These are phyloP conservation scores for Leccinellum rugosiceps DNA, from an alignment of 768 basidiomycete genomes.

Conservation along the genomic window DNA sequence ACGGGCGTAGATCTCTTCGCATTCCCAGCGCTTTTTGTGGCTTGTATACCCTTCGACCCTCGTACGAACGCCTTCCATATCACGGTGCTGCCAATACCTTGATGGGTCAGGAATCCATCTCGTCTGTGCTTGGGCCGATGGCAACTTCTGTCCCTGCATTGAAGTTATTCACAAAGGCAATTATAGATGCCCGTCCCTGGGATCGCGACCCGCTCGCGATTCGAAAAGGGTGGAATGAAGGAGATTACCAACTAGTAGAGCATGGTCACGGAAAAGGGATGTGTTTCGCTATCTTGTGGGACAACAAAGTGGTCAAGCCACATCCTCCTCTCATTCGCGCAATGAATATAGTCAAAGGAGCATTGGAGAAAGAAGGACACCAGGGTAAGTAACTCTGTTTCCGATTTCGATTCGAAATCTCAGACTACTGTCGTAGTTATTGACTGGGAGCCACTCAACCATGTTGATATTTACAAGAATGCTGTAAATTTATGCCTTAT, in stretches of 20 bases:
- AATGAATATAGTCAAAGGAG: constrained; percentile 54
- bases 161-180: constrained; percentile 51
- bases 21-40: constrained; percentile 71
- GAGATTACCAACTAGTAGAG: constrained; percentile 56
- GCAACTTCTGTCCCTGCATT: constrained; percentile 58
- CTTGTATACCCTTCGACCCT: constrained; percentile 71
- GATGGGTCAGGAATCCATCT: constrained; percentile 70
- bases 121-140: constrained; percentile 76
- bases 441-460: constrained; percentile 64
- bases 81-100: constrained; percentile 59
- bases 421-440: constrained; percentile 36
- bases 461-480: constrained; percentile 34
- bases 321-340: constrained; percentile 66
- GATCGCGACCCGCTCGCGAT: constrained; percentile 56
- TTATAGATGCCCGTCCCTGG: constrained; percentile 50
- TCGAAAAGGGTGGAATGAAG: constrained; percentile 58
- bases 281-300: constrained; percentile 65
- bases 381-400: constrained; percentile 40
- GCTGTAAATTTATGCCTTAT: constrained; percentile 14
- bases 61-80: constrained; percentile 70
- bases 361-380: constrained; percentile 63
- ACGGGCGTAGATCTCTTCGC: constrained; percentile 55
- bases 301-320: constrained; percentile 57
- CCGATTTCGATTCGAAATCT: not conserved
- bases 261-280: constrained; percentile 51